Percentiles rank a stretch among this genome's conserved stretches.
phyloP scores from a whole-genome alignment of 768 basidiomycete genomes.

The Lactarius tabidus region DNA sequence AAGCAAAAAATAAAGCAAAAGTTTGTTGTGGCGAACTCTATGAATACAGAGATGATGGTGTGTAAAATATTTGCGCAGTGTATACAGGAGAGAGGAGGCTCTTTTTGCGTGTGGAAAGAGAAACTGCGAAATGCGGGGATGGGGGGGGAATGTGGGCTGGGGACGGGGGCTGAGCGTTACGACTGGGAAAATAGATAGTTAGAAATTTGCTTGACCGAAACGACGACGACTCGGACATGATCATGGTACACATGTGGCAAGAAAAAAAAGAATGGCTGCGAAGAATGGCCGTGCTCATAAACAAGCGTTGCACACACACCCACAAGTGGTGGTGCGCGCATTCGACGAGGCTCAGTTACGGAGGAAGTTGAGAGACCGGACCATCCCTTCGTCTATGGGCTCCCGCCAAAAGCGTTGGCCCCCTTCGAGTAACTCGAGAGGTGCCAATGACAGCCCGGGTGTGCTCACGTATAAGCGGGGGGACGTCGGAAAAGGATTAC shows the following conservation, averaged over 20 bases:
- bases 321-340: not conserved
- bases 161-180: not conserved
- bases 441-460: slow-evolving; percentile 19
- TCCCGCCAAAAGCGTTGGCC: slow-evolving; percentile 16
- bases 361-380: slow-evolving; percentile 10
- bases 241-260: slow-evolving; percentile 4
- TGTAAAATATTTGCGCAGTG: slow-evolving; percentile 3
- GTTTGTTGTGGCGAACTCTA: not conserved
- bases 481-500: not conserved
- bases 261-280: slow-evolving; percentile 3
- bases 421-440: slow-evolving; percentile 18
- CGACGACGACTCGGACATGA: slow-evolving; percentile 2
- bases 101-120: not conserved
- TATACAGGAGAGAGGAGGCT: slow-evolving; percentile 6
- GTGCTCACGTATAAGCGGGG: not conserved
- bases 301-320: not conserved
- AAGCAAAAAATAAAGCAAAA: not conserved
- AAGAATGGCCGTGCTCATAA: not conserved
- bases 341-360: not conserved
- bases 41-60: slow-evolving; percentile 17
- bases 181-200: slow-evolving; percentile 7
- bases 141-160: not conserved
- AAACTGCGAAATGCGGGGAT: slow-evolving; percentile 11
- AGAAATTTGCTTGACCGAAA: slow-evolving; percentile 6
- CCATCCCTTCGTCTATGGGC: slow-evolving; percentile 18